Evolutionary conservation across 129 eudicot genomes (phyloP).

Genomic region (Lactuca sativa): DNA sequence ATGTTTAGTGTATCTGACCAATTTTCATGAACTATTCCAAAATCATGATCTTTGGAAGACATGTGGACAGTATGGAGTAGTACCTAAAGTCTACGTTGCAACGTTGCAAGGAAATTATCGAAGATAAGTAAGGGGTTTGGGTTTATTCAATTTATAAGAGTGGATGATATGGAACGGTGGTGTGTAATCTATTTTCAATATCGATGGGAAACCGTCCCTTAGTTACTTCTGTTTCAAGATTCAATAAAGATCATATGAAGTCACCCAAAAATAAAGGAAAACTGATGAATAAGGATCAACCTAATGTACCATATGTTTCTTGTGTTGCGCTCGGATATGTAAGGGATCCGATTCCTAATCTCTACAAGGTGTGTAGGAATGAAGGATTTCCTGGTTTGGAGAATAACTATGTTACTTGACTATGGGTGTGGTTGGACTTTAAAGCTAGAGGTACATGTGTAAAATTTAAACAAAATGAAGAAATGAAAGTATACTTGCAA

Average conservation of each 20-base stretch:
- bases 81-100: too few species aligned
- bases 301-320: not conserved
- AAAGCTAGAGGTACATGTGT: not conserved
- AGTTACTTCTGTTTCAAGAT: not conserved
- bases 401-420: not conserved
- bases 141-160: not conserved
- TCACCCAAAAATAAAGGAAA: not conserved
- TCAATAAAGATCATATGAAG: not conserved
- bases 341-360: not conserved
- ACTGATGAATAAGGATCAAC: not conserved
- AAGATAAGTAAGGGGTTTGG: not conserved
- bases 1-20: too few species aligned
- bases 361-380: not conserved
- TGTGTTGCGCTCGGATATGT: not conserved
- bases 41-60: too few species aligned
- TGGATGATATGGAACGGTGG: not conserved
- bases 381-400: not conserved
- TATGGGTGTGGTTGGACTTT: not conserved
- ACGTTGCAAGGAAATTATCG: not conserved
- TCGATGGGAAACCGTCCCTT: not conserved
- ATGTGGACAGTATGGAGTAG: too few species aligned
- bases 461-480: not conserved
- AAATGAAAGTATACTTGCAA: not conserved
- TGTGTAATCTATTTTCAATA: not conserved
- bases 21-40: too few species aligned